Percentiles rank a stretch among this genome's conserved stretches.
phyloP scores from a whole-genome alignment of 495 filamentous ascomycete genomes.

The Amniculicola lignicola region DNA sequence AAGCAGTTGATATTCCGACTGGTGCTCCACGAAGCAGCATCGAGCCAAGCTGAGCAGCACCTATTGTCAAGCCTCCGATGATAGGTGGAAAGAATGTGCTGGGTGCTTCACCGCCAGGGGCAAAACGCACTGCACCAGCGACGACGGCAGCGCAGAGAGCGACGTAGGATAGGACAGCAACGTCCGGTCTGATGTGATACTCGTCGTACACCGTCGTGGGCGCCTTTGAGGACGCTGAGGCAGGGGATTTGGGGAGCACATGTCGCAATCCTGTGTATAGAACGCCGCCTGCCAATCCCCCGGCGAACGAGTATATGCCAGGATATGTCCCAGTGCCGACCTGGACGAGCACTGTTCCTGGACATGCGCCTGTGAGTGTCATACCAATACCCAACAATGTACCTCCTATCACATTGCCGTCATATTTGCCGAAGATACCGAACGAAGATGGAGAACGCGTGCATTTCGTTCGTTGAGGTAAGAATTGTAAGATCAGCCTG shows the following conservation, averaged over 20 bases:
- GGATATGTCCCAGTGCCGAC: conserved; percentile 17
- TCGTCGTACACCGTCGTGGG: conserved; percentile 3
- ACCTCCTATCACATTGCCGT: conserved; percentile 27
- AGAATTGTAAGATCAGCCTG: no score
- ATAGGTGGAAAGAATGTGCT: conserved; percentile 15
- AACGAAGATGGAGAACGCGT: conserved; percentile 9
- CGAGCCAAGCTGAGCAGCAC: conserved; percentile 17
- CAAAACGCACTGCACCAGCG: background rate
- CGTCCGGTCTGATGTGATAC: conserved; percentile 7
- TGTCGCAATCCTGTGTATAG: conserved; percentile 8
- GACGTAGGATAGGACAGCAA: conserved; percentile 3
- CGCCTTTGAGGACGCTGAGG: background rate
- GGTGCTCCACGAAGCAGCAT: conserved; percentile 17
- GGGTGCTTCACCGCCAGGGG: background rate
- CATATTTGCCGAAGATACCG: conserved; percentile 10
- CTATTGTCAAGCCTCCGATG: conserved; percentile 12
- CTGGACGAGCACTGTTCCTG: conserved; percentile 26
- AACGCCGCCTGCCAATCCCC: conserved; percentile 13
- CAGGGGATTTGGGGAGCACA: background rate
- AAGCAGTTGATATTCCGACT: conserved; percentile 22
- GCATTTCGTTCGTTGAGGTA: conserved; percentile 17
- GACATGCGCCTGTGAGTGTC: conserved; percentile 27
- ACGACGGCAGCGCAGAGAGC: conserved; percentile 7
- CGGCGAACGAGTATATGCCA: conserved; percentile 14
- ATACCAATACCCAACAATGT: conserved; percentile 23